Base-by-base conservation (phyloP, 148 eudicot species). In the Chenopodium berlandieri region DNA sequence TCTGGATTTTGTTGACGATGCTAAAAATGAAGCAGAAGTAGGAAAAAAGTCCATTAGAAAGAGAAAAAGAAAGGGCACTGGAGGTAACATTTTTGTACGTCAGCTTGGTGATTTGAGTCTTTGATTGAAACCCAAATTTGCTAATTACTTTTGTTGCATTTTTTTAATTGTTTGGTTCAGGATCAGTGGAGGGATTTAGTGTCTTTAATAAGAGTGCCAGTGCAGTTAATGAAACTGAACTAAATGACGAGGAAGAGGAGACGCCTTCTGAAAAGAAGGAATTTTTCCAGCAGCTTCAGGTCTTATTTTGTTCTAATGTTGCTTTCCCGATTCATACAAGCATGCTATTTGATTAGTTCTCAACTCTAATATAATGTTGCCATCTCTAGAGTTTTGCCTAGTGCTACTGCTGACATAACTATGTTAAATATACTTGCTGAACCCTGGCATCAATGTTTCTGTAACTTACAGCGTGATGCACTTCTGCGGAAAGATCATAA, bases 101-200 rank as follows among this genome's bases (percentile, higher is more conserved):
- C 14, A 56, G 16, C 32, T 27, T 46, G 12, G 27, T 20, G 50
- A 65, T 31, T 17, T 50, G 73, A 8, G 12, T 47, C 19, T 48
- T 50, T 75, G 71, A 69, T 73, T 76, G 46, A 50, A 3, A 14
- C 77, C 32, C 12, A 30, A 25, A 44, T 54, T 65, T 70, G 60
- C n/a, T 44, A 46, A 71, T 58, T 25, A 22, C 37, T 66, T n/a
- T 37, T 79, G 16, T 70, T 11, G 76, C 37, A 2, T 9, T 4
- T 46, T 46, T 48, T 17, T 56, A 84, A 71, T 17, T 64, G 46
- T 47, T 64, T 83, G 68, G 20, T 78, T 37, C 83, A 82, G 91
- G 85, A 71, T 84, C 88, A 66, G 97, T 93, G 25, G 93, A 91
- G 84, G 98, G 97, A 72, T 92, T 95, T 85, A 91, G 34, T 86